These are phyloP conservation scores for Nyctanthes arbortristis DNA, from an alignment of 257 asterid species.

Conservation along the genomic window DNA sequence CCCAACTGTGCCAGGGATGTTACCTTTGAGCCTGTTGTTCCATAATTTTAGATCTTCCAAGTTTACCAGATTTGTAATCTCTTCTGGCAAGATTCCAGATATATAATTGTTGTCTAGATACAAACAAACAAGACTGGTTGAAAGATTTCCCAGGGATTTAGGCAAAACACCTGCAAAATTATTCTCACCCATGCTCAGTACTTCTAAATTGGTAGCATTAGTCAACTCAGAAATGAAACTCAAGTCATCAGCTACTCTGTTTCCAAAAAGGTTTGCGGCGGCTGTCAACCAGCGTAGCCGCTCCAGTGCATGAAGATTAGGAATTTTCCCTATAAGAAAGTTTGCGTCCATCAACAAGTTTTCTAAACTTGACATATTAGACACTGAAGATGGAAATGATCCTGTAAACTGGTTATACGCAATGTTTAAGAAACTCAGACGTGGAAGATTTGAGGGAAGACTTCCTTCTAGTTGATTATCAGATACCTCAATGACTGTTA, in stretches of 20 bases:
- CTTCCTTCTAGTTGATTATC: constrained; percentile 18
- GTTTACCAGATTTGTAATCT: constrained; percentile 23
- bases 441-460: constrained; percentile 19
- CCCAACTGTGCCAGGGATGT: no score
- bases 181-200: constrained; percentile 15
- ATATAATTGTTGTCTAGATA: constrained; percentile 12
- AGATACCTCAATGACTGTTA: constrained; percentile 14
- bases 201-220: constrained; percentile 19
- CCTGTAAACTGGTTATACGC: no score
- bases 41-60: no score
- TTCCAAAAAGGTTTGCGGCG: constrained; percentile 18
- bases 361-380: constrained; percentile 15
- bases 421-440: constrained; percentile 14
- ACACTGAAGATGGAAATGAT: constrained; percentile 18
- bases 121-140: no score
- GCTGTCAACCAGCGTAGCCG: constrained; percentile 16
- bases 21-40: no score
- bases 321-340: constrained; percentile 12
- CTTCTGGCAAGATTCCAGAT: constrained; percentile 19
- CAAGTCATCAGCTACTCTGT: not conserved
- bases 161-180: constrained; percentile 19
- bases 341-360: constrained; percentile 17
- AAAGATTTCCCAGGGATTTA: constrained; percentile 14
- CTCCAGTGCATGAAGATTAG: not conserved
- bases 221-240: constrained; percentile 9